Evolutionary conservation across 2,329 filamentous ascomycete species (phyloP), one percentile per base, ranked within the genome.

Genomic region (Aureobasidium sp.): DNA sequence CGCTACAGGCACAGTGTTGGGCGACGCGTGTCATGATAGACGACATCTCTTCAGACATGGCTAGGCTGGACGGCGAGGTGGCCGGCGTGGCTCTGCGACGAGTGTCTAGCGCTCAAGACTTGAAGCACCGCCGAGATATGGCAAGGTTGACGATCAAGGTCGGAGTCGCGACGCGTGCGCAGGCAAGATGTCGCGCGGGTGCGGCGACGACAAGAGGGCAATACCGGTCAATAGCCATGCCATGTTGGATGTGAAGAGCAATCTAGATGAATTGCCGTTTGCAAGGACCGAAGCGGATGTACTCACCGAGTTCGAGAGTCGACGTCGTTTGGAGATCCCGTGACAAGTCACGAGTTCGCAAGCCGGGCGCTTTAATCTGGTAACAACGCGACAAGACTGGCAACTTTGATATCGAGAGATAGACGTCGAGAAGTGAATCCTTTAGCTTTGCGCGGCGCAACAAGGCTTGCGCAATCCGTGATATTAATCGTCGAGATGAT

Each of bases 311-410:
- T 48, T 37, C 20, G 29, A 58, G 10, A 47, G 41, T 58, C 41
- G 55, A 58, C 46, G 57, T 50, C 57, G 56, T 48, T 48, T 48
- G 42, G n/a, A 60, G 57, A 51, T 60, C 46, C 46, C 57, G 57
- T 60, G 57, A 60, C 57, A 50, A 51, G 57, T 51, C 57, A 58
- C 55, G 57, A 51, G 57, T 58, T 60, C 32, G 27, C 39, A 57
- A 57, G 53, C 53, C 53, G 51, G 57, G 46, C 57, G 57, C 57
- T 50, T 60, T 60, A 51, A 12, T 51, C 57, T 32, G 9, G 10
- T 13, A n/a, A n/a, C 27, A 27, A 47, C 42, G 42, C 55, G 42
- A 47, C 55, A 32, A 47, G 12, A 44, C 41, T 1, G 39, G 4
- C 26, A 46, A 56, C 15, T 44, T 56, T 6, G 53, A 41, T 44